These are phyloP conservation scores for Sporothrix phasma DNA, from an alignment of 2,329 filamentous ascomycete genomes.

Conservation along the genomic window DNA sequence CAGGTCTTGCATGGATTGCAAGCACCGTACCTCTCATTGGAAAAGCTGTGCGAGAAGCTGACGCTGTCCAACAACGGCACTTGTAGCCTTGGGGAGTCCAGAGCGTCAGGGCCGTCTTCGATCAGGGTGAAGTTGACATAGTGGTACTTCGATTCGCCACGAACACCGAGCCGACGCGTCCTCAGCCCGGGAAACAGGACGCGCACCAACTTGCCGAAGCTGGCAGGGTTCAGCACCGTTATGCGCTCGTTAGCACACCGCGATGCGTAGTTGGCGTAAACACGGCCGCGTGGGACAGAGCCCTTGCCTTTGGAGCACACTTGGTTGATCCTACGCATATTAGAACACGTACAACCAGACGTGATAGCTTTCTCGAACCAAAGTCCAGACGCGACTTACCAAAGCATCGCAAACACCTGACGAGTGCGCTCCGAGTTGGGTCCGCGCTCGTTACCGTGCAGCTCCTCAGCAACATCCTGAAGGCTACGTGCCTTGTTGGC, in stretches of 20 bases:
- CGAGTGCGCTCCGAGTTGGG: constrained; percentile 75
- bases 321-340: constrained; percentile 52
- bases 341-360: neutral
- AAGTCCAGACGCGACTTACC: constrained; percentile 44
- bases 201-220: constrained; percentile 92
- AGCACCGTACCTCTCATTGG: constrained; percentile 33
- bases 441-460: constrained; percentile 69
- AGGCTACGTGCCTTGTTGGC: constrained; percentile 57
- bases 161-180: constrained; percentile 80
- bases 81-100: constrained; percentile 36
- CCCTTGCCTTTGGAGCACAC: constrained; percentile 66
- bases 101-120: constrained; percentile 44
- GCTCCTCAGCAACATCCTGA: constrained; percentile 62
- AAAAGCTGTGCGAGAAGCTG: constrained; percentile 38
- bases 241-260: constrained; percentile 89
- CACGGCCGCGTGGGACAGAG: constrained; percentile 82
- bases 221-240: constrained; percentile 89
- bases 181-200: constrained; percentile 94
- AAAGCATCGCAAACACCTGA: constrained; percentile 82
- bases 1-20: neutral
- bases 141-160: constrained; percentile 97
- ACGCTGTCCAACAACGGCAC: constrained; percentile 40
- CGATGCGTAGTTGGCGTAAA: constrained; percentile 92
- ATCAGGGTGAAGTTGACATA: constrained; percentile 61
- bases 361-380: neutral